Conservation (phyloP, 495 filamentous ascomycete species). For the Penicillium pancosmium region DNA sequence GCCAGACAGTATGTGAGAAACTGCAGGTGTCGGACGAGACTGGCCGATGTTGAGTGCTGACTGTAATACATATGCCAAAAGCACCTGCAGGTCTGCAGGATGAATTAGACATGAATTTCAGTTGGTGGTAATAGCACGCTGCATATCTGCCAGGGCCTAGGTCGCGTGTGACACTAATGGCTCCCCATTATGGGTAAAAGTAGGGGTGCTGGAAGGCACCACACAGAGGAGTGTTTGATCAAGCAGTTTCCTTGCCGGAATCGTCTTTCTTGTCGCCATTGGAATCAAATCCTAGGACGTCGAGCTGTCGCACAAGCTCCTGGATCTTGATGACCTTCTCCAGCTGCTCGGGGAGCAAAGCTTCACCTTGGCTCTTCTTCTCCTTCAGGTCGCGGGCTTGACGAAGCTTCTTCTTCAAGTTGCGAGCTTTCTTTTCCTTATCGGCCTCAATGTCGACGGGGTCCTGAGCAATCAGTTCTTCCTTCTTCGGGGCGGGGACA, state of each 20-base stretch:
- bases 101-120: background rate
- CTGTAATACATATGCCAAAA: background rate
- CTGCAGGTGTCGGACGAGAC: background rate
- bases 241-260: constrained; percentile 15
- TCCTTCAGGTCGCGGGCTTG: constrained; percentile 88
- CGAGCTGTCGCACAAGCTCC: constrained; percentile 87
- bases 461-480: constrained; percentile 35
- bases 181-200: background rate
- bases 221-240: constrained; percentile 2
- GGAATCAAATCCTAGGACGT: constrained; percentile 79
- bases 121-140: background rate
- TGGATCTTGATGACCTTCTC: constrained; percentile 97
- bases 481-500: constrained; percentile 27
- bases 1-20: background rate
- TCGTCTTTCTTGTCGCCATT: constrained; percentile 56
- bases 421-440: constrained; percentile 89
- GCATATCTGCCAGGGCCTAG: background rate
- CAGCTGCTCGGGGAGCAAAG: constrained; percentile 88
- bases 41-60: background rate
- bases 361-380: constrained; percentile 86
- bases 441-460: constrained; percentile 69
- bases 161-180: background rate
- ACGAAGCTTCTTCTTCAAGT: constrained; percentile 92
- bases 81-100: background rate
- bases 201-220: background rate